Evolutionary conservation across 2,329 filamentous ascomycete genomes (phyloP), one percentile per base, ranked within the genome.

Genomic region (Aureobasidium pullulans): DNA sequence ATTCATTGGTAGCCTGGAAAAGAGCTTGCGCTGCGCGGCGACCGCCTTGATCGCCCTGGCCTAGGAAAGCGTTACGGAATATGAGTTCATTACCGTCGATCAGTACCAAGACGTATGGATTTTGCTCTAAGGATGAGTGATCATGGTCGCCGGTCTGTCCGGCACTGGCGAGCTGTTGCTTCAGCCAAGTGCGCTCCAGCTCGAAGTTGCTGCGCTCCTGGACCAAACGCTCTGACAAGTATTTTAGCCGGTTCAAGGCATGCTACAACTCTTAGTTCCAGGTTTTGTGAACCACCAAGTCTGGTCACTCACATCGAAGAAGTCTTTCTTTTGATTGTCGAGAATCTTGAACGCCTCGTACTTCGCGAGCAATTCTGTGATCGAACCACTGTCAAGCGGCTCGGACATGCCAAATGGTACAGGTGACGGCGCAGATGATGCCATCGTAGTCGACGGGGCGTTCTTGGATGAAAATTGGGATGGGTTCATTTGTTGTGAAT

Each of bases 41-140:
- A 8, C 84, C 84, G 13, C 84, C 84, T 2, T 82, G 76, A 43
- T 76, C 74, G 6, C 69, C 69, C 13, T 65, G 65, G 23, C 61
- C 61, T 11, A 72, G 60, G n/a, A 70, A 63, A 28, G 59, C 54
- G 32, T 63, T 62, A 47, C 64, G 65, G 61, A 71, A 71, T 47
- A 79, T 67, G 64, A 85, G 84, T 52, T 80, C 81, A 67, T 86
- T 81, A 19, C 83, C 84, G 61, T 87, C 84, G 19, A 87, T 73
- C 1, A 87, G 71, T 15, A 86, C 79, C 3, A 86, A 72, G 3
- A 82, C 79, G 64, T 84, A 86, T 0, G 82, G 78, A 61, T 82
- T 80, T 31, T 77, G 76, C 71, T 48, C 28, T 11, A 48, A n/a
- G 8, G 29, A 23, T 28, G 19, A 28, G 16, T 6, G 11, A 15